Percentiles rank a stretch among this genome's conserved stretches.
phyloP scores from a whole-genome alignment of 306 rosid species.

The Sesbania bispinosa region DNA sequence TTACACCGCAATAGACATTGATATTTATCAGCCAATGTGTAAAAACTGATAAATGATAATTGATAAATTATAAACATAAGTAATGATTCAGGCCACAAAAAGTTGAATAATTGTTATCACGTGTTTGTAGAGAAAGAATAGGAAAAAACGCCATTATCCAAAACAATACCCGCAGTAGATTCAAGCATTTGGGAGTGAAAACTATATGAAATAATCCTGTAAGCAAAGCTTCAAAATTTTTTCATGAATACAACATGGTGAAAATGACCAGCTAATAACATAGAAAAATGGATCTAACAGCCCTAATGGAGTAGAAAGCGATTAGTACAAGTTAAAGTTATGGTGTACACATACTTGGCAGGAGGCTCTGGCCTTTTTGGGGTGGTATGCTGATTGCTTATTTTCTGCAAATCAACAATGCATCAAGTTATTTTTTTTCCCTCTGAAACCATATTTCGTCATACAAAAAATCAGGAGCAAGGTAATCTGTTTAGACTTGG shows the following conservation, averaged over 20 bases:
- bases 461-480: slow-evolving; percentile 3
- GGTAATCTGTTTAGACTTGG: too few relatives aligned
- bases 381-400: slow-evolving; percentile 18
- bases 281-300: neutral
- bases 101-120: neutral
- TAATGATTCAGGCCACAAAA: neutral
- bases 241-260: neutral
- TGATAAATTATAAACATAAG: neutral
- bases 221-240: neutral
- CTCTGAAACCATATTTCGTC: too few relatives aligned
- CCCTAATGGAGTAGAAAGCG: neutral
- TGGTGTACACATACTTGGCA: slow-evolving; percentile 42
- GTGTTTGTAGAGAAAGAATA: neutral
- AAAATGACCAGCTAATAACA: too few relatives aligned
- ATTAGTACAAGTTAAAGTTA: neutral
- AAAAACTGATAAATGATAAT: too few relatives aligned
- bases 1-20: neutral
- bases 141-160: neutral
- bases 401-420: slow-evolving; percentile 50
- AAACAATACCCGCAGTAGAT: neutral
- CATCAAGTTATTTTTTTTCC: too few relatives aligned
- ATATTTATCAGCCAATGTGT: neutral
- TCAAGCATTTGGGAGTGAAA: neutral
- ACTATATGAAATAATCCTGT: neutral
- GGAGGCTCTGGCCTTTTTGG: slow-evolving; percentile 41